These are phyloP conservation scores for Amylostereum chailletii DNA, from an alignment of 1,284 basidiomycete genomes.

Conservation along the genomic window DNA sequence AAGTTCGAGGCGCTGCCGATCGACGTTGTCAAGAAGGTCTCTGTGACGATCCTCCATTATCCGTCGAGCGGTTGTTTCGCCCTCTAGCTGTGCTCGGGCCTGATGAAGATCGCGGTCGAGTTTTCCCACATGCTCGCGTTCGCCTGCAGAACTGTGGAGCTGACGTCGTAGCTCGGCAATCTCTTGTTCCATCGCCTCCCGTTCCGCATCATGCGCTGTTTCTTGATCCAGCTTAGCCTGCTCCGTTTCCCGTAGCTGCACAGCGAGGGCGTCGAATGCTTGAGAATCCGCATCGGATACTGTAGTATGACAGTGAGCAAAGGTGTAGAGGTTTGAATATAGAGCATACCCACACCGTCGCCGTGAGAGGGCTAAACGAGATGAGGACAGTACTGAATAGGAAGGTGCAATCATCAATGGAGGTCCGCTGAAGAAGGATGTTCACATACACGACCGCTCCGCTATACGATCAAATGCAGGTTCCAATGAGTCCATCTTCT, in stretches of 20 bases:
- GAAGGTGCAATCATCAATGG: constrained; percentile 3
- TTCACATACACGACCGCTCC: constrained; percentile 62
- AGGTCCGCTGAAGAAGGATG: not conserved
- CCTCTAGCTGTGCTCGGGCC: constrained; percentile 53
- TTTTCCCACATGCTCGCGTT: constrained; percentile 40
- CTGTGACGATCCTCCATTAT: constrained; percentile 60
- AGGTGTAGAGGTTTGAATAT: not conserved
- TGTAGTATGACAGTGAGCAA: constrained; percentile 18
- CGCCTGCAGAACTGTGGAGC: constrained; percentile 28
- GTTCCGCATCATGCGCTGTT: constrained; percentile 43
- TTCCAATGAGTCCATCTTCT: constrained; percentile 71
- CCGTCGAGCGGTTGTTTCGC: constrained; percentile 46
- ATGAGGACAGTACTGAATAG: constrained; percentile 59
- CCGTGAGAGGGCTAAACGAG: constrained; percentile 54
- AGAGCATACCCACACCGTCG: constrained; percentile 48
- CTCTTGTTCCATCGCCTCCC: constrained; percentile 42
- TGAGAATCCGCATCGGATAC: constrained; percentile 63
- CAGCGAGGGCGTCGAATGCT: constrained; percentile 58
- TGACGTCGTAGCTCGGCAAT: constrained; percentile 40
- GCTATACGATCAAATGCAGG: constrained; percentile 73
- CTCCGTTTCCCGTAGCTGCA: constrained; percentile 49
- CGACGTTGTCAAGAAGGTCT: constrained; percentile 53
- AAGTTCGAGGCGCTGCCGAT: constrained; percentile 50
- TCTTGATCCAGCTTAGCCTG: constrained; percentile 48
- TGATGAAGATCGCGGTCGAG: constrained; percentile 61